phyloP scores from a whole-genome alignment of 2,329 filamentous ascomycete genomes.

The Fusarium armeniacum region DNA sequence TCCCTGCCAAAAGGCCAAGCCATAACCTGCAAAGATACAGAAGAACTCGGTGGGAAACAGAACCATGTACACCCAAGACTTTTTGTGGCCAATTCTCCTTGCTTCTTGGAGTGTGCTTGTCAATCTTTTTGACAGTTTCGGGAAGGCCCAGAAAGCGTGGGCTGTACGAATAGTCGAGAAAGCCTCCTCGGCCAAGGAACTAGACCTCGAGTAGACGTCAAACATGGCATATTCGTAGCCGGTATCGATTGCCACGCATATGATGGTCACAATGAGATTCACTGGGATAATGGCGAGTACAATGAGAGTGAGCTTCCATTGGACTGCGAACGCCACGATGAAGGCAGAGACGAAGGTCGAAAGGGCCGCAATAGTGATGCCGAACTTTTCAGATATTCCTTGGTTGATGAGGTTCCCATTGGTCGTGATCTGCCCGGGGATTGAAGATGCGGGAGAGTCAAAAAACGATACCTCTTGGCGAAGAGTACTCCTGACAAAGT shows the following conservation, averaged over 20 bases:
- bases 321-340: slow-evolving; percentile 57
- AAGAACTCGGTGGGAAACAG: slow-evolving; percentile 63
- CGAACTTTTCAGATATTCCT: slow-evolving; percentile 62
- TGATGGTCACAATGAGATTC: slow-evolving; percentile 58
- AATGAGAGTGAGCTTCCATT: slow-evolving; percentile 61
- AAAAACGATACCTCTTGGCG: slow-evolving; percentile 70
- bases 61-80: slow-evolving; percentile 59
- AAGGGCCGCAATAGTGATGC: slow-evolving; percentile 57
- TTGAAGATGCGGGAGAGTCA: slow-evolving; percentile 61
- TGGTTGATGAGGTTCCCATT: slow-evolving; percentile 62
- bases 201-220: slow-evolving; percentile 59
- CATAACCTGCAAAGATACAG: slow-evolving; percentile 63
- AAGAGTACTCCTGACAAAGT: slow-evolving; percentile 56
- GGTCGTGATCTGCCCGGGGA: slow-evolving; percentile 63
- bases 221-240: slow-evolving; percentile 61
- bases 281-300: slow-evolving; percentile 62
- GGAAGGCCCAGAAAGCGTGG: slow-evolving; percentile 65
- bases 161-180: slow-evolving; percentile 64
- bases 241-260: slow-evolving; percentile 58
- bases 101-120: slow-evolving; percentile 59
- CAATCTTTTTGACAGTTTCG: slow-evolving; percentile 60
- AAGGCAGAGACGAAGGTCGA: slow-evolving; percentile 59
- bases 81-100: slow-evolving; percentile 57
- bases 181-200: slow-evolving; percentile 63
- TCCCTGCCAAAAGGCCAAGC: slow-evolving; percentile 66